phyloP scores from a whole-genome alignment of 139 green algal genomes.

The Chlorella vulgaris region DNA sequence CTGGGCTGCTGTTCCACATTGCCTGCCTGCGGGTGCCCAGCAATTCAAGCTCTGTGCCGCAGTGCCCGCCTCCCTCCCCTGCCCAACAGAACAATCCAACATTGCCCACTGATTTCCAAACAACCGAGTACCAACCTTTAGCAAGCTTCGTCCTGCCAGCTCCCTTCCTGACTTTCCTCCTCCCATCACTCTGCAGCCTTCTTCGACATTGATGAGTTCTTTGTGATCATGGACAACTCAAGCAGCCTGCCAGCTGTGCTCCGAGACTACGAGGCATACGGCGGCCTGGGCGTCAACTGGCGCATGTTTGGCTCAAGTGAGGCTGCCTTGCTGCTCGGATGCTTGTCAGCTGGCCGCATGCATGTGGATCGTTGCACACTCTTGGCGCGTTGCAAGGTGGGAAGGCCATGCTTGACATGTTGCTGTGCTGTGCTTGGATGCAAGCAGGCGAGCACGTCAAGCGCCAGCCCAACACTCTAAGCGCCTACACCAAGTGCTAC shows the following conservation, averaged over 20 bases:
- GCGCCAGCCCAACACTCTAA: neutral
- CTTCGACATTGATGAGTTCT: constrained; percentile 45
- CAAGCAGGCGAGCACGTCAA: neutral
- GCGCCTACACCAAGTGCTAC: constrained; percentile 15
- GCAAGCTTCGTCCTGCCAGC: no score
- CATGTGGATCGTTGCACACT: no score
- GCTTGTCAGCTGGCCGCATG: no score
- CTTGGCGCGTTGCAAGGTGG: no score
- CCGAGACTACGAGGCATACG: constrained; percentile 22
- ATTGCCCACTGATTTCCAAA: no score
- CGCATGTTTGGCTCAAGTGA: constrained; percentile 41
- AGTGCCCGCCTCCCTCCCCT: no score
- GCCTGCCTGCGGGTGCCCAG: neutral
- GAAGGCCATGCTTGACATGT: no score
- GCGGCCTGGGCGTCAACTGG: constrained; percentile 42
- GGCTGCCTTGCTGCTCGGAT: neutral
- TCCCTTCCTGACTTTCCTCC: neutral
- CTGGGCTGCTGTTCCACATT: neutral
- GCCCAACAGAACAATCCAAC: no score
- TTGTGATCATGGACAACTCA: constrained; percentile 1
- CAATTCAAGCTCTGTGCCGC: neutral
- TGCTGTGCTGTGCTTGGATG: no score
- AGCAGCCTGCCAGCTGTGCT: constrained; percentile 29
- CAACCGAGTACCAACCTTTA: no score
- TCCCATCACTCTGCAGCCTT: constrained; percentile 11